Conservation (phyloP, 2,329 filamentous ascomycete species). For the Exophiala bonariae region DNA sequence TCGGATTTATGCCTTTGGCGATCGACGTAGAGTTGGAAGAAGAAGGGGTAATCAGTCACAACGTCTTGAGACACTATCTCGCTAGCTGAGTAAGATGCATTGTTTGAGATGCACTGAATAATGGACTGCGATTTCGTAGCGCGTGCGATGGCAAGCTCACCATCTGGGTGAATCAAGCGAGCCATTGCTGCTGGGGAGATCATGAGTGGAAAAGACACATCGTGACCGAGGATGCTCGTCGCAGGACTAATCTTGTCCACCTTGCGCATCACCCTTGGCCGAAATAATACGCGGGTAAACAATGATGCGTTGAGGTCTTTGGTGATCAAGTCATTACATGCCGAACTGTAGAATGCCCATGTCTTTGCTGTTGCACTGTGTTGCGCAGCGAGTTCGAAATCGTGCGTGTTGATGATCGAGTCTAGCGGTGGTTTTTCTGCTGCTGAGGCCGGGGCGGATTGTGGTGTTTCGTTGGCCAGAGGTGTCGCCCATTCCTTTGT, state of each 20-base stretch:
- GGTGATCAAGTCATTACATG: constrained; percentile 63
- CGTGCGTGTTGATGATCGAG: constrained; percentile 59
- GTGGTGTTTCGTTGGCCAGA: constrained; percentile 34
- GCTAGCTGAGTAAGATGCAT: constrained; percentile 58
- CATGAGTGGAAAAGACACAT: constrained; percentile 60
- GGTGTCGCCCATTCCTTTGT: constrained; percentile 49
- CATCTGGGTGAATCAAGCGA: constrained; percentile 62
- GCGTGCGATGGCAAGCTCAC: constrained; percentile 60
- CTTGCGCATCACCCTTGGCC: constrained; percentile 59
- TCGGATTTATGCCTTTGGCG: constrained; percentile 50
- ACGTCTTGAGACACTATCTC: constrained; percentile 50
- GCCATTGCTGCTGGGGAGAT: constrained; percentile 66
- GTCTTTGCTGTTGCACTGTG: constrained; percentile 60
- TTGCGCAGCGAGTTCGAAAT: constrained; percentile 61
- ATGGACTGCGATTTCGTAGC: constrained; percentile 54
- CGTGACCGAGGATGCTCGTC: constrained; percentile 57
- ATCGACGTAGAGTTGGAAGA: constrained; percentile 60
- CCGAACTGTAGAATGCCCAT: constrained; percentile 70
- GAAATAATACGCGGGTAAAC: constrained; percentile 59
- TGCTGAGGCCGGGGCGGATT: constrained; percentile 26
- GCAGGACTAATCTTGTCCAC: constrained; percentile 54
- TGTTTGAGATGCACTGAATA: constrained; percentile 63
- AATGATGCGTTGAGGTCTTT: constrained; percentile 54
- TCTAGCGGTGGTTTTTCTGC: constrained; percentile 49
- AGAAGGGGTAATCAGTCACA: constrained; percentile 44